Percentiles rank a stretch among this genome's conserved stretches.
phyloP scores from a whole-genome alignment of 2,329 filamentous ascomycete species.

The Tolypocladium paradoxum region DNA sequence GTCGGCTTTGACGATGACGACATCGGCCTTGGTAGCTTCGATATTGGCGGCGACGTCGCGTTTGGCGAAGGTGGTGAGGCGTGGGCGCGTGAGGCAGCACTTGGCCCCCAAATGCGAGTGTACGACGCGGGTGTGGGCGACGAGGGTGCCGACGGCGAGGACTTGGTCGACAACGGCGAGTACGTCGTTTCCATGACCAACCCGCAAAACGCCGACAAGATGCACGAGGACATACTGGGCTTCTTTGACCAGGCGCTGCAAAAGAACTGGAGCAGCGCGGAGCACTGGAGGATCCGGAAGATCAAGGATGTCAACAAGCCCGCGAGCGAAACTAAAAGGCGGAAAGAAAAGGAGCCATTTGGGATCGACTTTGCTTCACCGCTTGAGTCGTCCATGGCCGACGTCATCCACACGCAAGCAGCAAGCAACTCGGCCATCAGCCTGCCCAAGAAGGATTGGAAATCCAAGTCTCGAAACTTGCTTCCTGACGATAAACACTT shows the following conservation, averaged over 20 bases:
- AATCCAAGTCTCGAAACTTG: conserved; percentile 83
- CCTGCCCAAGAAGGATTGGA: conserved; percentile 89
- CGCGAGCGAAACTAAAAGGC: conserved; percentile 47
- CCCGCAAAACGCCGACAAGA: conserved; percentile 48
- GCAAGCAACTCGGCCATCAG: conserved; percentile 72
- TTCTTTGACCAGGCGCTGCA: conserved; percentile 95
- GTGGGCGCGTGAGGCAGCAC: conserved; percentile 83
- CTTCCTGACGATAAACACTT: conserved; percentile 98
- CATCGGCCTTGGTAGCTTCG: conserved; percentile 59
- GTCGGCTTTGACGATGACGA: conserved; percentile 66
- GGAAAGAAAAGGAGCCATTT: conserved; percentile 95
- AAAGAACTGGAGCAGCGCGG: conserved; percentile 97
- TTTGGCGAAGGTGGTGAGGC: conserved; percentile 95
- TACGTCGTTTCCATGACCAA: conserved; percentile 75
- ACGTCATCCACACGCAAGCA: conserved; percentile 72
- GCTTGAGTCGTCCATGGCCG: conserved; percentile 58
- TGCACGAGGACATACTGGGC: conserved; percentile 90
- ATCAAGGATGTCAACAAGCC: conserved; percentile 72
- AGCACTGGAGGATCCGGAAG: conserved; percentile 93
- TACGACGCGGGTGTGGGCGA: conserved; percentile 57
- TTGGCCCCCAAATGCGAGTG: conserved; percentile 77
- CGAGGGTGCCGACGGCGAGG: conserved; percentile 28
- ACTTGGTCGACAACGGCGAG: conserved; percentile 47
- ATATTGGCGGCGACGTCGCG: conserved; percentile 60
- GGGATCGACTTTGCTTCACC: conserved; percentile 82